Percentiles rank a stretch among this genome's conserved stretches.
Evolutionary conservation across 257 asterid species (phyloP).

Genomic region (Nicotiana sylvestris): DNA sequence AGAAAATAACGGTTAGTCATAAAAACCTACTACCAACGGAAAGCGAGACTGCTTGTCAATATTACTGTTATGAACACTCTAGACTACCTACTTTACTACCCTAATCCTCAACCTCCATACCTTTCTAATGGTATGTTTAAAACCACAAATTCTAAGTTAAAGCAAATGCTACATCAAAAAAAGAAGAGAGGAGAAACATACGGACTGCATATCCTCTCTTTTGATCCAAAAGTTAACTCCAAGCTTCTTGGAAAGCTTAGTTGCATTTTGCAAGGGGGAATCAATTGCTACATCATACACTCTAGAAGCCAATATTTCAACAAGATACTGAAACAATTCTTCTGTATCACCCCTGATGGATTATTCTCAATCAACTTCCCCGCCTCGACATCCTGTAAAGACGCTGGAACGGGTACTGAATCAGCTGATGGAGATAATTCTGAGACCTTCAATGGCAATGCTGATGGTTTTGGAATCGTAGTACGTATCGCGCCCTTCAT

Average conservation of each 20-base stretch:
- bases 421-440: constrained; percentile 22
- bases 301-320: constrained; percentile 59
- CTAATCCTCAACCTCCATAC: no score
- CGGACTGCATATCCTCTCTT: constrained; percentile 78
- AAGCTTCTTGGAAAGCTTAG: constrained; percentile 56
- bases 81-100: no score
- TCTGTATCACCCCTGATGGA: background rate
- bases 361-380: constrained; percentile 49
- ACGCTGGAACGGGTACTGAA: background rate
- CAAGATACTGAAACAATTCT: constrained; percentile 48
- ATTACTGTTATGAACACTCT: no score
- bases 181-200: constrained; percentile 22
- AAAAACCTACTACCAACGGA: no score
- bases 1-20: no score
- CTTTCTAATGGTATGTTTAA: background rate
- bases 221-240: constrained; percentile 77
- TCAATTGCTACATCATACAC: constrained; percentile 86
- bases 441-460: constrained; percentile 18
- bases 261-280: constrained; percentile 68
- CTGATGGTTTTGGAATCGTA: constrained; percentile 3
- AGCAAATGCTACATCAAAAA: no score
- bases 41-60: no score
- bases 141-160: background rate
- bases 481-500: background rate
- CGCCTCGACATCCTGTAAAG: constrained; percentile 21